These are phyloP conservation scores for Moesziomyces antarcticus DNA, from an alignment of 1,284 basidiomycete genomes.

Conservation along the genomic window DNA sequence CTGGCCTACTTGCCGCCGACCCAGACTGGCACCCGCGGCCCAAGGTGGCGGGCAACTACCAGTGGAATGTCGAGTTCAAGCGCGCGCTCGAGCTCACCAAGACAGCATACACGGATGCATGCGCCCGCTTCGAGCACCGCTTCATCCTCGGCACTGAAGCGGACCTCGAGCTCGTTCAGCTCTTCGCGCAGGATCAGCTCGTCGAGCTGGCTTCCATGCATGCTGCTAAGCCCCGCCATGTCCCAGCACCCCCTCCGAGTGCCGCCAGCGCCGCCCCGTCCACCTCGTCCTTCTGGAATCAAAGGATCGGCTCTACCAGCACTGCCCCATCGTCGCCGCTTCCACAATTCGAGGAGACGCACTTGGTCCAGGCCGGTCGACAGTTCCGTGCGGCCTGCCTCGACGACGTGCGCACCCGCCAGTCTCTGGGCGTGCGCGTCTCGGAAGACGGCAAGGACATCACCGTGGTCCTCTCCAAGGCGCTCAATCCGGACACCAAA, in stretches of 20 bases:
- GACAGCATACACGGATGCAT: conserved; percentile 24
- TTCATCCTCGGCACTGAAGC: conserved; percentile 11
- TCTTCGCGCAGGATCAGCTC: conserved; percentile 7
- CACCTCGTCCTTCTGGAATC: conserved; percentile 5
- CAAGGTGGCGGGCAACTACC: not conserved
- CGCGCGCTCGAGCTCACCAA: conserved; percentile 17
- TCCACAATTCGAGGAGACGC: conserved; percentile 15
- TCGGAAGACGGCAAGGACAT: conserved; percentile 7
- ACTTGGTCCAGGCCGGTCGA: conserved; percentile 18
- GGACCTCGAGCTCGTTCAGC: conserved; percentile 19
- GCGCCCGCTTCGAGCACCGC: conserved; percentile 21
- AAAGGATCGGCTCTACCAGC: not conserved
- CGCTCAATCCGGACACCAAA: conserved; percentile 31
- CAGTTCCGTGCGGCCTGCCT: conserved; percentile 22
- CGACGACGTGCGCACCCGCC: conserved; percentile 6
- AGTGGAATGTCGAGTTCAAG: conserved; percentile 32
- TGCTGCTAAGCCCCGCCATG: conserved; percentile 16
- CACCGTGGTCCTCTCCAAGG: conserved; percentile 18
- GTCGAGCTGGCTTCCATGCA: not conserved
- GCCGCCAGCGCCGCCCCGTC: not conserved
- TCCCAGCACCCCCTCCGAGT: conserved; percentile 7
- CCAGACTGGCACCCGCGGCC: conserved; percentile 16
- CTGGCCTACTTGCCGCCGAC: conserved; percentile 23
- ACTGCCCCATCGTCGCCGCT: not conserved
- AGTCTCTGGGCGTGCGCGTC: not conserved